Evolutionary conservation across 2,329 filamentous ascomycete genomes (phyloP).

Genomic region (Stachybotrys chartarum): DNA sequence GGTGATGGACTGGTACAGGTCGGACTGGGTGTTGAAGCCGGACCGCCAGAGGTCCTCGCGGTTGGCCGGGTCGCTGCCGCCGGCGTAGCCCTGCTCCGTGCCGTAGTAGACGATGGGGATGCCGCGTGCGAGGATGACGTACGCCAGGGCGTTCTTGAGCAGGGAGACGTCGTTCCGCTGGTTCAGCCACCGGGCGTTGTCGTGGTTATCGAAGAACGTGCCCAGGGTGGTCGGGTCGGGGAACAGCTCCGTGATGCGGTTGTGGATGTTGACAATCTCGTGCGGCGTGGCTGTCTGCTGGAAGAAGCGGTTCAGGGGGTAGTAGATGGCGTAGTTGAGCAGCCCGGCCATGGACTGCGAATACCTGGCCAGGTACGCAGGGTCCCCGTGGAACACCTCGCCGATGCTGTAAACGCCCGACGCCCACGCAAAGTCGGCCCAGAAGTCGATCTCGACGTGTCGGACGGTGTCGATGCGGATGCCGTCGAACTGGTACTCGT

Average conservation of each 20-base stretch:
- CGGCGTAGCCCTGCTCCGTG: conserved; percentile 53
- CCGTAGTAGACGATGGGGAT: conserved; percentile 61
- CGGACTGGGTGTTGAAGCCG: conserved; percentile 34
- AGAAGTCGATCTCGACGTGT: conserved; percentile 54
- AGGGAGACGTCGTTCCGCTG: conserved; percentile 45
- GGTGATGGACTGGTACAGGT: conserved; percentile 38
- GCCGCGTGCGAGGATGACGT: conserved; percentile 53
- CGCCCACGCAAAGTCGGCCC: conserved; percentile 42
- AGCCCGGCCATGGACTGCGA: conserved; percentile 48
- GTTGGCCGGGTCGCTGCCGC: conserved; percentile 39
- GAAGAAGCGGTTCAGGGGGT: conserved; percentile 31
- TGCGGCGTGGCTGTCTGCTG: conserved; percentile 29
- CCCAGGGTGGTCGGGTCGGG: conserved; percentile 38
- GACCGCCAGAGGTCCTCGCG: conserved; percentile 54
- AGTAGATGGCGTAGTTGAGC: conserved; percentile 52
- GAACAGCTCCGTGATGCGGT: conserved; percentile 26
- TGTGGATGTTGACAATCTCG: conserved; percentile 29
- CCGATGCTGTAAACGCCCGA: conserved; percentile 54
- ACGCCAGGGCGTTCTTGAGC: conserved; percentile 54
- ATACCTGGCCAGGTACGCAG: conserved; percentile 44
- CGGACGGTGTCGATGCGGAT: conserved; percentile 56
- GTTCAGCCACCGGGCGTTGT: conserved; percentile 45
- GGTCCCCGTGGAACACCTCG: conserved; percentile 50
- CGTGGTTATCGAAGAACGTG: conserved; percentile 53
- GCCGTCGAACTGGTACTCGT: conserved; percentile 55